phyloP scores from a whole-genome alignment of 306 rosid species.

The Hippophae rhamnoides region DNA sequence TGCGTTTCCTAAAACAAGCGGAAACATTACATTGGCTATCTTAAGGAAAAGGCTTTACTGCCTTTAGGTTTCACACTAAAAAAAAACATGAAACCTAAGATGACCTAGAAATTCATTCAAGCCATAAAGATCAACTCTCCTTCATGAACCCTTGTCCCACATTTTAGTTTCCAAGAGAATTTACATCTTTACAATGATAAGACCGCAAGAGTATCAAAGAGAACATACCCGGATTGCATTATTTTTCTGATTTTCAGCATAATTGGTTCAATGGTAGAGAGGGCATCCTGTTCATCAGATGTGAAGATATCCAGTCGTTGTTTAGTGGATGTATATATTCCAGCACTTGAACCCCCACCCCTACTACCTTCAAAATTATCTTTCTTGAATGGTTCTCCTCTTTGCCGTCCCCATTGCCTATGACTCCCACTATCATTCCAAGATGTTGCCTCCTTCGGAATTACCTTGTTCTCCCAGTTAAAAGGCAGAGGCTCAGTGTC shows the following conservation, averaged over 20 bases:
- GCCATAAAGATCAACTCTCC: too few species aligned
- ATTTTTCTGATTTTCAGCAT: slow-evolving; percentile 62
- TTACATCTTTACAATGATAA: too few species aligned
- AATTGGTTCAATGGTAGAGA: slow-evolving; percentile 45
- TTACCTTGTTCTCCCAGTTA: background rate
- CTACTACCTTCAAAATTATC: slow-evolving; percentile 47
- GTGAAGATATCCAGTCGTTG: slow-evolving; percentile 60
- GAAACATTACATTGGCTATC: too few species aligned
- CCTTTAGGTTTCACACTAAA: too few species aligned
- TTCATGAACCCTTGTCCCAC: too few species aligned
- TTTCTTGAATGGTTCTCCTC: slow-evolving; percentile 45
- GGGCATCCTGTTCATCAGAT: slow-evolving; percentile 65
- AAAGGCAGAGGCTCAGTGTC: background rate
- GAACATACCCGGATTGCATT: slow-evolving; percentile 75
- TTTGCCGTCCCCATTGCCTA: slow-evolving; percentile 45
- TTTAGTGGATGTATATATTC: slow-evolving; percentile 33
- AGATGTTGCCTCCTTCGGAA: slow-evolving; percentile 2
- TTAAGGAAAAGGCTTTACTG: too few species aligned
- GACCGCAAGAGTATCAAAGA: background rate
- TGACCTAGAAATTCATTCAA: too few species aligned
- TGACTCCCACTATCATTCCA: slow-evolving; percentile 29
- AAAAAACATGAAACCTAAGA: too few species aligned
- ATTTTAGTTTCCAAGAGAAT: too few species aligned
- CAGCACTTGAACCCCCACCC: slow-evolving; percentile 55
- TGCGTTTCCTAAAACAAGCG: too few species aligned